Conservation (phyloP, 2,329 filamentous ascomycete species). For the Alternaria panax region DNA sequence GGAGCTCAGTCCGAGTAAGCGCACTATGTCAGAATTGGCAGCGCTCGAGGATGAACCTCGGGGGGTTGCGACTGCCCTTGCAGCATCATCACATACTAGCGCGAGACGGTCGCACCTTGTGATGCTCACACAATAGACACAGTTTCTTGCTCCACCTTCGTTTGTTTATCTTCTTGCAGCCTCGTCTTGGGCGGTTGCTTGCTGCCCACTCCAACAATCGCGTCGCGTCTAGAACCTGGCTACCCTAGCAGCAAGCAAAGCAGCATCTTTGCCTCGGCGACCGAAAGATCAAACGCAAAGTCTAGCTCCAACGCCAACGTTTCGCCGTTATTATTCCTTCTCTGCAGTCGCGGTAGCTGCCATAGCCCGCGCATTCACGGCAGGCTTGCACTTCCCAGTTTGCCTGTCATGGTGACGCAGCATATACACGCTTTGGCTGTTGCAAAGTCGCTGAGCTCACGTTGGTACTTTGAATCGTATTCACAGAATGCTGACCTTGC, state of each 20-base stretch:
- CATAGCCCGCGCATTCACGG: neutral
- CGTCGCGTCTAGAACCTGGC: conserved; percentile 1
- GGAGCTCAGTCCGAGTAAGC: neutral
- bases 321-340: neutral
- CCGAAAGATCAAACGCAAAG: neutral
- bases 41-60: neutral
- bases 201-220: neutral
- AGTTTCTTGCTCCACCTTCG: neutral
- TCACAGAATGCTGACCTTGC: neutral
- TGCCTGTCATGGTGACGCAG: neutral
- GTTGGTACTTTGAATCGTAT: neutral
- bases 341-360: neutral
- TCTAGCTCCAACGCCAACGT: conserved; percentile 2
- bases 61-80: neutral
- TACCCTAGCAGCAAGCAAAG: neutral
- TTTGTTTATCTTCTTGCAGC: neutral
- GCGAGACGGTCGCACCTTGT: neutral
- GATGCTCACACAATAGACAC: neutral
- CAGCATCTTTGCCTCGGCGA: neutral
- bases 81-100: neutral
- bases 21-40: neutral
- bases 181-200: neutral
- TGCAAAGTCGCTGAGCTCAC: neutral
- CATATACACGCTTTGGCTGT: neutral
- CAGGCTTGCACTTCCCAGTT: neutral